Base-by-base conservation (phyloP, 148 eudicot genomes). In the Beta vulgaris region DNA sequence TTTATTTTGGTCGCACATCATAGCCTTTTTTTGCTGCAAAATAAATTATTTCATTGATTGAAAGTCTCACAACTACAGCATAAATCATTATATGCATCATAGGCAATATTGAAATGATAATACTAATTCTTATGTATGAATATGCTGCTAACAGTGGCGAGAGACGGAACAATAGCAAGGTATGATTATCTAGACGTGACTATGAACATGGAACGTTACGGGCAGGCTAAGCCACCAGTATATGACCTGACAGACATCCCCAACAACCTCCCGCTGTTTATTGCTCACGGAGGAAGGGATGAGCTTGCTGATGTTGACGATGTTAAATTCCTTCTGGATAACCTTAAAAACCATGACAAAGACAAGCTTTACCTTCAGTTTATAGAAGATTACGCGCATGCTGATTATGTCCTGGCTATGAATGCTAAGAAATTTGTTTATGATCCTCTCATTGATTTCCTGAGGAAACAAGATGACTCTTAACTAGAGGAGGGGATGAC, bases 351-450 rank as follows among this genome's bases (percentile, higher is more conserved):
- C 57, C 93, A 87, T 43, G 86, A 87, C 1, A 57, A 9, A 5
- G 91, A 81, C 70, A 89, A 86, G 82, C 83, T 89, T 9, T 84
- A 81, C 43, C 81, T 86, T 6, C 82, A 82, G 72, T 87, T 84
- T 53, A 51, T 62, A 14, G 71, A 79, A 39, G 81, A 86, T 8
- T 89, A 87, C 49, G 91, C 91, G 21, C 93, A 89, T 82, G 91
- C 87, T 35, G 93, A 87, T 80, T 89, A 72, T 83, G 89, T 87
- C 34, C 82, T 87, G 82, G 93, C 79, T 16, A 72, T 70, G 11
- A 89, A 87, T 84, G 93, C 87, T 54, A 89, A 78, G 74, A 75
- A 87, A 65, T 42, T 71, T 5, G 93, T 87, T 36, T 89, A 89
- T 78, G 83, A 89, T 79, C 87, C 83, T 74, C 79, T 89, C 72